Evolutionary conservation across 768 basidiomycete species (phyloP), one percentile per base, ranked within the genome.

Genomic region (Agrocybe pediades): DNA sequence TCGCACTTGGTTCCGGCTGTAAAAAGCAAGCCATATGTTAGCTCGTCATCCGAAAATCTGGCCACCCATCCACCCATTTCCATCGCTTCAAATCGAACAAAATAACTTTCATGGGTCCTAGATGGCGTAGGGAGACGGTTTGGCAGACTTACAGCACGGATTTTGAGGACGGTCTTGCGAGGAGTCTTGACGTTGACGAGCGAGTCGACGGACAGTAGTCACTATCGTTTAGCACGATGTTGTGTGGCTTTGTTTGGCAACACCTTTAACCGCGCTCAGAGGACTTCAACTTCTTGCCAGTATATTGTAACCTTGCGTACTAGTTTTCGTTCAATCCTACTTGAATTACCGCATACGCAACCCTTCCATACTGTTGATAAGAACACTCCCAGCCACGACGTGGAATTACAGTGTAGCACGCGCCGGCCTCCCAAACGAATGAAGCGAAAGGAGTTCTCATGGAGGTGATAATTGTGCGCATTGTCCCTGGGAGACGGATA

Each of bases 1-100:
- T 70, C 72, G 73, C 74, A 76, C 75, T 68, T 58, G 64, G 55
- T 68, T 70, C 71, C 68, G 68, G 68, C 74, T 73, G 60, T 26
- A 53, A 61, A 56, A 55, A 61, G 30, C 60, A 55, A 58, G 49
- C 30, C 39, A 36, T 20, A 49, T 50, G 61, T 68, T 62, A 70
- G 62, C 33, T 58, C 60, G 66, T 70, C 73, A 76, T 76, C 76
- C 71, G 62, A 60, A 71, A 52, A 53, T 51, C 55, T 41, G 42
- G 43, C n/a, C 55, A 55, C 56, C 66, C 69, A 77, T 78, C 76
- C 76, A 74, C 54, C 73, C 65, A 59, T 53, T 66, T 70, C 61
- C 61, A 55, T 43, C 58, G 46, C 53, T 62, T 62, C 58, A 66
- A 68, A 63, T 61, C 49, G 45, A 57, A 44, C 54, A 53, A 65